Conservation (phyloP, 2,329 filamentous ascomycete genomes). For the Paraconiothyrium brasiliense region DNA sequence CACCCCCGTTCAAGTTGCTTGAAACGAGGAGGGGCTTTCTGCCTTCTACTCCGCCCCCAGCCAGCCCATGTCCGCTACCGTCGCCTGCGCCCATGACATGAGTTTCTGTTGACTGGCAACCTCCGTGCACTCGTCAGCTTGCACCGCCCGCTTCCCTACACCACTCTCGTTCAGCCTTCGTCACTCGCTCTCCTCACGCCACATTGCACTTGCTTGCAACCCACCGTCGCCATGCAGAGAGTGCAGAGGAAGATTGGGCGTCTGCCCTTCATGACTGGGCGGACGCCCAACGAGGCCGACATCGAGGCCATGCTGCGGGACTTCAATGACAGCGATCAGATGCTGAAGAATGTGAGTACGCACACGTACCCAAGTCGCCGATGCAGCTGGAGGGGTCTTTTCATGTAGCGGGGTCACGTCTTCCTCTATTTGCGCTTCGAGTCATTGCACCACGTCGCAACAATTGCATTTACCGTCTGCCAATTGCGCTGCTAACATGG, state of each 20-base stretch:
- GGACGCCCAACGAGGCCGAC: slow-evolving; percentile 78
- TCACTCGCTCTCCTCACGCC: slow-evolving; percentile 14
- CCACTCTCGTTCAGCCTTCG: background rate
- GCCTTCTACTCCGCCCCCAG: slow-evolving; percentile 22
- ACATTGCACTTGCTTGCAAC: slow-evolving; percentile 28
- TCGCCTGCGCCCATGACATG: slow-evolving; percentile 8
- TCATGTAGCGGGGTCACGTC: slow-evolving; percentile 27
- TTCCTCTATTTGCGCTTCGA: background rate
- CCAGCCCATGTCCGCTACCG: slow-evolving; percentile 4
- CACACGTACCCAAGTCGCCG: background rate
- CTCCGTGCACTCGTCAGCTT: slow-evolving; percentile 12
- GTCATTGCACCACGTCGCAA: background rate
- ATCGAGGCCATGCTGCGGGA: slow-evolving; percentile 79
- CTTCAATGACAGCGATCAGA: slow-evolving; percentile 80
- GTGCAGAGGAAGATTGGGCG: slow-evolving; percentile 79
- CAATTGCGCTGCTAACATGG: slow-evolving; percentile 7
- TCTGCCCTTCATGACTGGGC: slow-evolving; percentile 64
- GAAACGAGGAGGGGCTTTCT: slow-evolving; percentile 33
- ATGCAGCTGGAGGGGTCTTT: slow-evolving; percentile 15
- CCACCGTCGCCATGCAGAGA: slow-evolving; percentile 66
- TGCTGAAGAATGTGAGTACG: slow-evolving; percentile 72
- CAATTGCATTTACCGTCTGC: background rate
- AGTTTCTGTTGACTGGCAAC: slow-evolving; percentile 8
- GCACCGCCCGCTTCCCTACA: slow-evolving; percentile 4
- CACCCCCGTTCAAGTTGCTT: background rate